Base-by-base conservation (phyloP, 2,329 filamentous ascomycete genomes). In the Fusarium musae region DNA sequence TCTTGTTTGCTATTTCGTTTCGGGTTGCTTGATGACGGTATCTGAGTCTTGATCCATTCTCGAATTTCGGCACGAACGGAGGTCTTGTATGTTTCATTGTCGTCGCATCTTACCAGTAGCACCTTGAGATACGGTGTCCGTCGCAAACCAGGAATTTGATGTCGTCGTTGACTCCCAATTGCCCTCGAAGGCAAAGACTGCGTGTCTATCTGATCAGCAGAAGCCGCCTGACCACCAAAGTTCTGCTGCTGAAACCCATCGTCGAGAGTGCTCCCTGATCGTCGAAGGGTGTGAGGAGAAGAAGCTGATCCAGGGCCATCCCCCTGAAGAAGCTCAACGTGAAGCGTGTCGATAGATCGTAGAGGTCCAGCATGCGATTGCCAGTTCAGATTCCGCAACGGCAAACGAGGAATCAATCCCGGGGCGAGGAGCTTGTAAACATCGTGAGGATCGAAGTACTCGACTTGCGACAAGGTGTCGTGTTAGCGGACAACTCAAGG, bases 71-170 rank as follows among this genome's bases (percentile, higher is more conserved):
- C 91, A 57, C 95, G 89, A 11, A 93, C 91, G 17, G 90, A 90
- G 4, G 89, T 86, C 82, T 97, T 98, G 87, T 99, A 99, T 13
- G 91, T 91, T 53, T 99, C 97, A 78, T 95, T 97, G 80, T 99
- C 96, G 83, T 98, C 96, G 83, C 96, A 98, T 78, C 95, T 90
- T 59, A 99, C 88, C 5, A 99, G 85, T 64, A 95, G 92, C 11
- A 99, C 85, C 81, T 97, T 98, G 67, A 99, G 87, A 81, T 99
- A 99, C 2, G 97, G 95, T 2, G 96, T 98, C 70, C 94, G 93
- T 43, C 96, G 92, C 63, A 99, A 84, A 7, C 96, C 97, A 2
- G 96, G 96, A 60, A 99, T 98, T 80, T 99, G 96, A 80, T 99
- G 96, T 56, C 96, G 89, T 53, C 96, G 90, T 69, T 77, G 78